phyloP scores from a whole-genome alignment of 805 yeast species.

The Candida tibetensis region DNA sequence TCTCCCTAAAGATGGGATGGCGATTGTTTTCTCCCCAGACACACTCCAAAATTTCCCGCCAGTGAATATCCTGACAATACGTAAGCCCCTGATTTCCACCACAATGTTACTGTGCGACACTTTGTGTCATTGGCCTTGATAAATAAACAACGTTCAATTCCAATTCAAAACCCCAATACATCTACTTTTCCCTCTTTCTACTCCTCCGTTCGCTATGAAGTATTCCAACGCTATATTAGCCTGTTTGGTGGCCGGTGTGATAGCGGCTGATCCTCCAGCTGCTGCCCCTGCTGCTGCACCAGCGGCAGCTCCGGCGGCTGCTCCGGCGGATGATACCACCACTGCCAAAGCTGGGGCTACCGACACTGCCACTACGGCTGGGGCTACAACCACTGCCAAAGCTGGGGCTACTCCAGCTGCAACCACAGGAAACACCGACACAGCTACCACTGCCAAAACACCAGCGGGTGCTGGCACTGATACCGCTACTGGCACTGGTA shows the following conservation, averaged over 20 bases:
- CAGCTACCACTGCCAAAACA: slow-evolving; percentile 16
- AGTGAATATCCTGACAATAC: too few relatives aligned
- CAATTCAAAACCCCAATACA: too few relatives aligned
- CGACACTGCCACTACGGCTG: slow-evolving; percentile 16
- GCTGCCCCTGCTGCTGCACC: slow-evolving; percentile 14
- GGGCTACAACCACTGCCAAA: slow-evolving; percentile 16
- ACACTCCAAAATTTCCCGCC: too few relatives aligned
- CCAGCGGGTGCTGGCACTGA: slow-evolving; percentile 14
- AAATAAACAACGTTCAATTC: too few relatives aligned
- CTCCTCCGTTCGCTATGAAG: slow-evolving; percentile 1
- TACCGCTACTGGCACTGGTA: slow-evolving; percentile 11
- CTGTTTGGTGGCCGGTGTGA: not conserved
- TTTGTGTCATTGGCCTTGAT: too few relatives aligned
- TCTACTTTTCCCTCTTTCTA: too few relatives aligned
- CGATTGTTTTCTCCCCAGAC: too few relatives aligned
- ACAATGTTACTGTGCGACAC: too few relatives aligned
- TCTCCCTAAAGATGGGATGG: too few relatives aligned
- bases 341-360: slow-evolving; percentile 17
- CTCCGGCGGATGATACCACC: slow-evolving; percentile 7
- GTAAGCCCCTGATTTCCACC: too few relatives aligned
- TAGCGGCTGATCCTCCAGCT: slow-evolving; percentile 12
- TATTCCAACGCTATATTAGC: slow-evolving; percentile 2
- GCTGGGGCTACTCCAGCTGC: slow-evolving; percentile 18
- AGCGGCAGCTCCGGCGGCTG: slow-evolving; percentile 5
- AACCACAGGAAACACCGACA: slow-evolving; percentile 15